Conservation (phyloP, 2,329 filamentous ascomycete genomes). For the Cladosporium phlei region DNA sequence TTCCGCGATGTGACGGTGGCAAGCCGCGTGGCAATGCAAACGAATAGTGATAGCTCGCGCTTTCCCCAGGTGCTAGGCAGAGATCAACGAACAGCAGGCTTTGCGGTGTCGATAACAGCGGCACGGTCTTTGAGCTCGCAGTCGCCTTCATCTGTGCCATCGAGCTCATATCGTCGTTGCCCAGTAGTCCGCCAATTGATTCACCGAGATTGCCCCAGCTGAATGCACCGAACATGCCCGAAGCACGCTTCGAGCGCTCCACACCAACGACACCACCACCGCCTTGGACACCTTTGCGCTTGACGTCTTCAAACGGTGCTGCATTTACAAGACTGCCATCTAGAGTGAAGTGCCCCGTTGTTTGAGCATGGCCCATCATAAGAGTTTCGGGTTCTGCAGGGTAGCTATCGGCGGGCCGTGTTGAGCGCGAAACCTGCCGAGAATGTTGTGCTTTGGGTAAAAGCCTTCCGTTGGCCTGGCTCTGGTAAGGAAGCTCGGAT, state of each 20-base stretch:
- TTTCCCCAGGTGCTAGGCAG: conserved; percentile 80
- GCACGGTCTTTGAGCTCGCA: conserved; percentile 79
- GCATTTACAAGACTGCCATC: conserved; percentile 90
- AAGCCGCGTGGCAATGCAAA: conserved; percentile 82
- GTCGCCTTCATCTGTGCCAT: conserved; percentile 93
- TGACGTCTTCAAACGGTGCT: conserved; percentile 88
- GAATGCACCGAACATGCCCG: conserved; percentile 74
- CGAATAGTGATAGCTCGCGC: conserved; percentile 77
- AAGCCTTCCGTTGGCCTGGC: conserved; percentile 30
- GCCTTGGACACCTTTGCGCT: conserved; percentile 81
- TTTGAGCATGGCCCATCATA: conserved; percentile 97
- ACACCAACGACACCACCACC: conserved; percentile 81
- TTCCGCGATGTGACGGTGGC: conserved; percentile 86
- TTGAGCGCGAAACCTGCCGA: conserved; percentile 41
- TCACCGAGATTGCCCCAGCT: conserved; percentile 86
- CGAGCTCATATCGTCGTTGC: conserved; percentile 79
- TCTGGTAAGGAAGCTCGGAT: conserved; percentile 66
- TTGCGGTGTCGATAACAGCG: conserved; percentile 89
- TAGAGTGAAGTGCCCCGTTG: conserved; percentile 84
- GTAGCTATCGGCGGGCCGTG: conserved; percentile 34
- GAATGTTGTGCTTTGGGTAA: conserved; percentile 17
- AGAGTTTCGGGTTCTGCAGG: conserved; percentile 66
- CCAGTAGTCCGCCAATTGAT: conserved; percentile 82
- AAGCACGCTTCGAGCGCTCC: conserved; percentile 68
- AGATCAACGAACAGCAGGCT: conserved; percentile 94